Evolutionary conservation across 2,329 filamentous ascomycete genomes (phyloP), one percentile per base, ranked within the genome.

Genomic region (Bipolaris victoriae): DNA sequence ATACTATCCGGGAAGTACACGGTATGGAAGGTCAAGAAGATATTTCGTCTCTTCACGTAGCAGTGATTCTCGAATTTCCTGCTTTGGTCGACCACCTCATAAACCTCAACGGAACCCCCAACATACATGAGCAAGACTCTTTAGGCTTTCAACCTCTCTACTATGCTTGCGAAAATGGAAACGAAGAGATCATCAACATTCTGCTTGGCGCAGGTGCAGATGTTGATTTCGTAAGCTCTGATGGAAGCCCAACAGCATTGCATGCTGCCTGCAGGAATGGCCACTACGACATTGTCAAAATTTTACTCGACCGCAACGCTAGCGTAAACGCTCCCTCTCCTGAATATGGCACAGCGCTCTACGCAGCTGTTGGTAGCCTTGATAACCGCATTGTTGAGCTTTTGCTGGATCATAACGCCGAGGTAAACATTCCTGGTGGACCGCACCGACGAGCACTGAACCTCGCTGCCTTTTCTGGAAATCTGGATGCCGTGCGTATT

Each of bases 81-180:
- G 60, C 58, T 3, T 47, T 69, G 24, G 62, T 69, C 15, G 63
- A 69, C 20, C 44, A 64, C 16, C 54, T 67, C 2, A 43, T 69
- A 1, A 54, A 58, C n/a, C 26, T 59, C 11, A 56, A 52, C 2
- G 59, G 60, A 50, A 48, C 26, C 3, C 43, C 45, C 3, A 60
- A 66, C 11, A 35, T 67, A 15, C 52, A 68, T 18, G 48, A 55
- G n/a, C 52, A 58, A 44, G 65, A 69, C 41, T 68, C 63, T 2
- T 44, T 63, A 3, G 65, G 62, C 1, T 63, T 55, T 31, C 65
- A 67, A 35, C 65, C 66, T 7, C 55, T 69, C 0, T 67, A 58
- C 40, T 68, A 65, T 43, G 65, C 66, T 20, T 68, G 62, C 50
- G 36, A 41, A 31, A 44, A 49, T 22, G 64, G 65, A 7, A 52